Evolutionary conservation across 129 eudicot species (phyloP), one percentile per base, ranked within the genome.

Genomic region (Pulicaria dysenterica): DNA sequence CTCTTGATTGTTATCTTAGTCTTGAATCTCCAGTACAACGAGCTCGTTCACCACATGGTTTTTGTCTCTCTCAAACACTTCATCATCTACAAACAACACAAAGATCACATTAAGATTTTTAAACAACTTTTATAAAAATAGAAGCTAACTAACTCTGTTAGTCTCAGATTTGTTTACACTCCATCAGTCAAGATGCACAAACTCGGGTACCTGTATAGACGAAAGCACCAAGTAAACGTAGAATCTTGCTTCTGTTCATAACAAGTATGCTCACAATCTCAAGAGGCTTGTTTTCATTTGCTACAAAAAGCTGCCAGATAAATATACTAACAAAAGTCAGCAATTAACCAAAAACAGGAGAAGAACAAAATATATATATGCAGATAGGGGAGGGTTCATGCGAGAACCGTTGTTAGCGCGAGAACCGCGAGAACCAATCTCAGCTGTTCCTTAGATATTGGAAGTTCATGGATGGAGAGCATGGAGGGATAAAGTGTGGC

Each of bases 1-100:
- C 50, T 50, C 34, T 40, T 16, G 8, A 24, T n/a, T n/a, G n/a
- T n/a, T 5, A 75, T 62, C 38, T 58, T 45, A 59, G 51, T 62
- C 67, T 80, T 74, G 50, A 7, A 81, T 72, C 37, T 80, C 81
- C 17, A 90, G 64, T 41, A 67, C 71, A 8, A 59, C 46, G 3
- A 90, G 85, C 57, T 78, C 88, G 38, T 67, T 83, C 1, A 87
- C 70, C 62, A 90, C 91, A 58, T 81, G 86, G 48, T 81, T 79
- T 81, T 87, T 90, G 80, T 90, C 95, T 8, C 81, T 82, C 69
- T 85, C 91, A 72, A 90, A 90, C 66, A 62, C 73, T 67, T 87
- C 86, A 81, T 90, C 91, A 46, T 90, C 96, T 87, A 80, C 81
- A 67, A 15, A 60, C n/a, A 11, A 54, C 47, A 31, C 54, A 41